These are phyloP conservation scores for Phytophthora sp. DNA, from an alignment of 352 stramenopile species.

Conservation along the genomic window DNA sequence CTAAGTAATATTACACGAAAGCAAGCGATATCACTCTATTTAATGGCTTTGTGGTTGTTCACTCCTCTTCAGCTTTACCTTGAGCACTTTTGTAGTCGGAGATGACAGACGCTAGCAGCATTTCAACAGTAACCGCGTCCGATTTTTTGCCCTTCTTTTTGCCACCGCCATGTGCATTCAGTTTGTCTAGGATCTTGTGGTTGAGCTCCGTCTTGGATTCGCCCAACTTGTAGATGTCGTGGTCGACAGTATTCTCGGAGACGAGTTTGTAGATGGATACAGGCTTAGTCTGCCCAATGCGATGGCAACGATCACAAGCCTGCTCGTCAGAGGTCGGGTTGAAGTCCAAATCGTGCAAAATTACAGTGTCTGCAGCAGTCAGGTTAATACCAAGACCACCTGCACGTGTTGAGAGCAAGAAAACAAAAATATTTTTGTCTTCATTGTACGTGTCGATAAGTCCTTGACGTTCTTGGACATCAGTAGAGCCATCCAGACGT, in stretches of 20 bases:
- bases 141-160: slow-evolving; percentile 36
- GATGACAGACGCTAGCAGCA: slow-evolving; percentile 81
- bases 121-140: slow-evolving; percentile 71
- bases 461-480: slow-evolving; percentile 74
- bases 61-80: slow-evolving; percentile 28
- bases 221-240: slow-evolving; percentile 91
- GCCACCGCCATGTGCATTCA: slow-evolving; percentile 64
- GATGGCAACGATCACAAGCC: slow-evolving; percentile 90
- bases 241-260: slow-evolving; percentile 90
- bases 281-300: slow-evolving; percentile 89
- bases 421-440: slow-evolving; percentile 95
- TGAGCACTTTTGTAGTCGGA: slow-evolving; percentile 72
- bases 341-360: slow-evolving; percentile 89
- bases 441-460: slow-evolving; percentile 90
- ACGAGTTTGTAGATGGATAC: slow-evolving; percentile 95
- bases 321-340: slow-evolving; percentile 89
- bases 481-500: slow-evolving; percentile 80
- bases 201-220: slow-evolving; percentile 89
- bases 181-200: slow-evolving; percentile 83
- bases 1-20: slow-evolving; percentile 16
- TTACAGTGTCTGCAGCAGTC: slow-evolving; percentile 91
- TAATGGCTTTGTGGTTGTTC: slow-evolving; percentile 4
- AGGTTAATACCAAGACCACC: slow-evolving; percentile 99
- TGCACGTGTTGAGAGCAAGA: slow-evolving; percentile 97
- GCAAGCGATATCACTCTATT: slow-evolving; percentile 20